Base-by-base conservation (phyloP, 352 stramenopile species). In the Phytophthora podocarpi region DNA sequence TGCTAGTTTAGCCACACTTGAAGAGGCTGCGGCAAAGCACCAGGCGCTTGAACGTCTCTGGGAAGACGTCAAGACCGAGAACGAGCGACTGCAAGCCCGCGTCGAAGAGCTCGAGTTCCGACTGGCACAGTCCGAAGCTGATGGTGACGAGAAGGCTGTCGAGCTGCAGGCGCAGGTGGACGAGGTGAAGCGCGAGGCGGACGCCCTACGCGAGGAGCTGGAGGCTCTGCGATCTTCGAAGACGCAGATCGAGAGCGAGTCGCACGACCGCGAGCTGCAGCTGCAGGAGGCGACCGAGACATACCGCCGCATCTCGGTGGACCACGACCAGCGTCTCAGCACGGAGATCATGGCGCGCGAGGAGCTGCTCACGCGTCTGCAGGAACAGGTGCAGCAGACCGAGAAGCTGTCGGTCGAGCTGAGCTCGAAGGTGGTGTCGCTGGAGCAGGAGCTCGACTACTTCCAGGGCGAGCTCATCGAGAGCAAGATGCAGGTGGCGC, bases 401-500 rank as follows among this genome's bases (percentile, higher is more conserved):
- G 59, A 73, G 36, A 70, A 60, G 12, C 31, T 73, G 26, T 73
- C 64, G 6, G 69, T 63, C 6, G 72, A 80, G 9, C 56, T 69
- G 36, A 64, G 78, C 28, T 63, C 72, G 24, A 59, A 78, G 34
- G 68, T 74, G 46, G 67, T 80, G 23, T 52, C 74, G 42, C 70
- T 93, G 9, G 67, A 90, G 63, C 74, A 88, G 50, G 85, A 93
- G 64, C 89, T 91, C 53, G 81, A 90, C 49, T 91, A 91, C 63
- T 94, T 90, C 69, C 85, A 92, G 55, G 68, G 72, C 56, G 85
- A 94, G 45, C 66, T 94, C 45, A 90, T 94, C 35, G 78, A 90
- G 54, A 90, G 76, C 70, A 92, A 94, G 78, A 86, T 94, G 71
- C 88, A 91, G 43, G 70, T 91, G 24, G 82, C 85, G 4, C 69